Evolutionary conservation across 2,329 filamentous ascomycete species (phyloP).

Genomic region (Cladobotryum protrusum): DNA sequence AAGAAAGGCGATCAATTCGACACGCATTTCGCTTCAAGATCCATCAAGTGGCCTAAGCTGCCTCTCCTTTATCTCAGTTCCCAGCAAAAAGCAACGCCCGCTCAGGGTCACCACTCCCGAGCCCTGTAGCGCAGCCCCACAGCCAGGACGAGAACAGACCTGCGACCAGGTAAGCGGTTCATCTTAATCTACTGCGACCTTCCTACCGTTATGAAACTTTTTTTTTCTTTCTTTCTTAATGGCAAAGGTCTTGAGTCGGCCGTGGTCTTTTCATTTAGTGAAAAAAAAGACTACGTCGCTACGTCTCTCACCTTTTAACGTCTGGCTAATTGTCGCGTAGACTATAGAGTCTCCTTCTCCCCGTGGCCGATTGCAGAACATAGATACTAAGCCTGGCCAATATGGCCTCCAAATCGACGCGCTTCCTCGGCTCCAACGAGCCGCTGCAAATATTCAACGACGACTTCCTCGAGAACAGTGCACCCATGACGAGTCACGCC

Average conservation of each 20-base stretch:
- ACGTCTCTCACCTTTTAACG: not conserved
- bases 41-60: conserved; percentile 4
- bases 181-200: not conserved
- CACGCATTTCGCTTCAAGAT: not conserved
- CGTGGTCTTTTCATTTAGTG: not conserved
- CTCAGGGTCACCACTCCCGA: conserved; percentile 8
- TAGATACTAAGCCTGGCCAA: conserved; percentile 29
- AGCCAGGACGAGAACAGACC: conserved; percentile 8
- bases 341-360: not conserved
- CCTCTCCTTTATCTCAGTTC: conserved; percentile 6
- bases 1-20: not conserved
- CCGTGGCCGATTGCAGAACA: conserved; percentile 5
- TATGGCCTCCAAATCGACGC: conserved; percentile 47
- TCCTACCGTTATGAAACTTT: not conserved
- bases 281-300: not conserved
- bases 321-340: not conserved
- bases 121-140: conserved; percentile 11
- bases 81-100: conserved; percentile 7
- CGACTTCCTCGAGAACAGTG: conserved; percentile 39
- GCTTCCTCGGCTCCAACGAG: conserved; percentile 39
- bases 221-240: not conserved
- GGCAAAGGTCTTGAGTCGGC: not conserved
- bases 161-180: conserved; percentile 11
- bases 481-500: conserved; percentile 49
- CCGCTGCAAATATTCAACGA: conserved; percentile 49